Conservation (phyloP, 2,329 filamentous ascomycete genomes). For the Exophiala oligosperma region DNA sequence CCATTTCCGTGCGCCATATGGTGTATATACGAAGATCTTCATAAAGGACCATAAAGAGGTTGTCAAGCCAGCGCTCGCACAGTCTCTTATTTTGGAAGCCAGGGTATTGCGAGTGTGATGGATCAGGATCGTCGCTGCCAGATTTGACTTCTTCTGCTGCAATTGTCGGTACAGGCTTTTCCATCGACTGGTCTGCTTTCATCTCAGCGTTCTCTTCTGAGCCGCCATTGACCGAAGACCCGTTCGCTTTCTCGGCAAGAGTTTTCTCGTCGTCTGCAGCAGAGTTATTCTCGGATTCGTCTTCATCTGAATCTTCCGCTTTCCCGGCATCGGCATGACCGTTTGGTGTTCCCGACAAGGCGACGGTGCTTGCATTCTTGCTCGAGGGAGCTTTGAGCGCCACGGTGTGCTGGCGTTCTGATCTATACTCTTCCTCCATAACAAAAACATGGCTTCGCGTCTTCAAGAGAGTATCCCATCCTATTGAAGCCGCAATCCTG, state of each 20-base stretch:
- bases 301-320: constrained; percentile 23
- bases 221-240: constrained; percentile 36
- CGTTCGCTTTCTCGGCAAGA: constrained; percentile 29
- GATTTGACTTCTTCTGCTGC: constrained; percentile 75
- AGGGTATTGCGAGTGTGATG: constrained; percentile 72
- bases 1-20: constrained; percentile 98
- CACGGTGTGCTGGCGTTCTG: constrained; percentile 62
- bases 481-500: constrained; percentile 93
- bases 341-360: constrained; percentile 68
- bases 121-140: constrained; percentile 66
- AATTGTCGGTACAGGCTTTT: constrained; percentile 78
- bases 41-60: constrained; percentile 98
- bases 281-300: constrained; percentile 33
- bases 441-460: constrained; percentile 97
- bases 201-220: constrained; percentile 30
- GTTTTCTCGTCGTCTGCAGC: constrained; percentile 33
- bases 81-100: constrained; percentile 96
- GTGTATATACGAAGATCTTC: constrained; percentile 98
- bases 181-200: constrained; percentile 52
- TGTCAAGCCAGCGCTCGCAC: constrained; percentile 97
- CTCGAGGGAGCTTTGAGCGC: constrained; percentile 50
- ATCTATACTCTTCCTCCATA: constrained; percentile 98
- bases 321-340: constrained; percentile 40
- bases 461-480: constrained; percentile 93
- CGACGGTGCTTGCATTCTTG: constrained; percentile 77